Base-by-base conservation (phyloP, 345 rosid species). In the Rhodamnia rubescens region DNA sequence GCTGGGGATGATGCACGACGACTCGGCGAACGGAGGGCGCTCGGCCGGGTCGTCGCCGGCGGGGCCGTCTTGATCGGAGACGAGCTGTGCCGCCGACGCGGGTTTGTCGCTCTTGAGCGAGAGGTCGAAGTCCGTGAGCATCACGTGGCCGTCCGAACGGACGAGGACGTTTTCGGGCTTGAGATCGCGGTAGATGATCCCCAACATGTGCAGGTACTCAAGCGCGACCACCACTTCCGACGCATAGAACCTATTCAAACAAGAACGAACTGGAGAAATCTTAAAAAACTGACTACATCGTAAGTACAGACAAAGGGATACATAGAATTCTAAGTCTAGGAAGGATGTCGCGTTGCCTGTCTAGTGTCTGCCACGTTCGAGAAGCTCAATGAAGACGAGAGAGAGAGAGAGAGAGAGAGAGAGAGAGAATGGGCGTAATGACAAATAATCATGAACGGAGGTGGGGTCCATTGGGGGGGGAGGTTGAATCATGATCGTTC, bases 101-200 rank as follows among this genome's bases (percentile, higher is more conserved):
- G 91, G 87, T 16, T 24, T 78, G 18, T 93, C 92, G 49, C 90
- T 88, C 85, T 86, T 93, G n/a, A 93, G 83, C 11, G 96, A 93
- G 56, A 93, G 94, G 85, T 93, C 96, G 69, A 92, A 93, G 59
- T 93, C 96, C 7, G 96, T 93, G 51, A 93, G 91, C 96, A 93
- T 91, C 27, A 93, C 89, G 89, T 93, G 96, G 85, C 94, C 96
- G 87, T 93, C 94, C 0, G 90, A 89, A 85, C 94, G 88, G n/a
- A 93, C 90, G 5, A 93, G 91, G 58, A 93, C 94, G 83, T 93
- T 93, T 86, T 93, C 94, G 0, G 96, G 96, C 86, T 93, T 93
- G 6, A 93, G 92, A 20, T 92, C 96, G 10, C 96, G 94, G 64
- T 93, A 93, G 64, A 93, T 85, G 15, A 93, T 89, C 36, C 93